These are phyloP conservation scores for Pyricularia pennisetigena DNA, from an alignment of 2,329 filamentous ascomycete genomes.

Conservation along the genomic window DNA sequence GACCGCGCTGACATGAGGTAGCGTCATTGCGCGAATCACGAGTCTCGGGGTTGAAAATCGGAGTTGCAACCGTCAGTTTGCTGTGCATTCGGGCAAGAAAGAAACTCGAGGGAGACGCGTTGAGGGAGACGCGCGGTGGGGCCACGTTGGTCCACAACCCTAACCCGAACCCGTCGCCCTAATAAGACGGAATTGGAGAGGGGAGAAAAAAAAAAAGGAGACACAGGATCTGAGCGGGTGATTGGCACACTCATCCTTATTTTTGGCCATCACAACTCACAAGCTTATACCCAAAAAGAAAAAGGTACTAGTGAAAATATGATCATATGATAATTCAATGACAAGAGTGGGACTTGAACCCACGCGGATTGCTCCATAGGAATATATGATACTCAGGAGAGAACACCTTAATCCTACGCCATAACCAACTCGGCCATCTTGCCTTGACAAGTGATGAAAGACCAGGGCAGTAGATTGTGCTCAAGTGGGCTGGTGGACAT, in stretches of 20 bases:
- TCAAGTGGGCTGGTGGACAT: not conserved
- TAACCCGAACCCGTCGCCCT: not conserved
- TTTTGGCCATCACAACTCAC: not conserved
- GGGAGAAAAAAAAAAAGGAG: too few species aligned
- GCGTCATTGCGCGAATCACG: slow-evolving; percentile 11
- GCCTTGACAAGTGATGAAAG: not conserved
- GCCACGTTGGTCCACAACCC: not conserved
- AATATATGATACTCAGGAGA: slow-evolving; percentile 10
- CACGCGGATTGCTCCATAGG: slow-evolving; percentile 1
- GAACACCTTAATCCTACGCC: slow-evolving; percentile 18
- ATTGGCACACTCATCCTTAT: not conserved
- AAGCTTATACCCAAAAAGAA: slow-evolving; percentile 12
- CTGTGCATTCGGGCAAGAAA: not conserved
- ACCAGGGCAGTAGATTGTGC: not conserved
- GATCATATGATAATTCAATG: not conserved
- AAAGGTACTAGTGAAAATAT: slow-evolving; percentile 10
- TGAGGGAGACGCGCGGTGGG: not conserved
- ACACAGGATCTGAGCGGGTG: not conserved
- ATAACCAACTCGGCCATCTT: slow-evolving; percentile 19
- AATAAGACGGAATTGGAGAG: not conserved
- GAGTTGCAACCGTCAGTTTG: not conserved
- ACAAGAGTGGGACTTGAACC: slow-evolving; percentile 2
- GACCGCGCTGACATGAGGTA: not conserved
- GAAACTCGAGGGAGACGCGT: not conserved
- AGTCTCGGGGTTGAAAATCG: not conserved